Conservation (phyloP, 1,139 yeast species). For the Fermentozyma sake region DNA sequence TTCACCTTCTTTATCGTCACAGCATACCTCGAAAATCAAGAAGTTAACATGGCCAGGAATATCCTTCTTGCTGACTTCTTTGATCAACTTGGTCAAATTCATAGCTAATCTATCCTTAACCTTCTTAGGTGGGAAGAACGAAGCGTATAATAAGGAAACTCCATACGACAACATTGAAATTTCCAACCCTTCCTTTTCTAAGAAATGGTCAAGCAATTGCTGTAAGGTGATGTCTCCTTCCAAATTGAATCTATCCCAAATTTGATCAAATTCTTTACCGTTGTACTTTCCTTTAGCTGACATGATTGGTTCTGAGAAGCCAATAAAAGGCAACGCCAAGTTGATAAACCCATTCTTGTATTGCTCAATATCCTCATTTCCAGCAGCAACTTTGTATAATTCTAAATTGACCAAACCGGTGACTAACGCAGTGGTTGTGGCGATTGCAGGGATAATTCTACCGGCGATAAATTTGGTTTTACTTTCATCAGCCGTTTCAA, state of each 20-base stretch:
- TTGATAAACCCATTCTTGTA: constrained; percentile 93
- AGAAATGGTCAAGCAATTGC: constrained; percentile 71
- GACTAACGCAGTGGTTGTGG: constrained; percentile 95
- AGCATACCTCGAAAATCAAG: constrained; percentile 82
- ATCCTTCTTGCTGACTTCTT: constrained; percentile 78
- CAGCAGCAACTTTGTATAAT: constrained; percentile 82
- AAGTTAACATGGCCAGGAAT: constrained; percentile 71
- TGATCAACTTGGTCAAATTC: constrained; percentile 71
- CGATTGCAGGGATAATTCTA: constrained; percentile 96
- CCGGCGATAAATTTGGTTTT: constrained; percentile 88
- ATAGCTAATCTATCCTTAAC: constrained; percentile 68
- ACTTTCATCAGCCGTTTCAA: constrained; percentile 71
- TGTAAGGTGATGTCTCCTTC: constrained; percentile 74
- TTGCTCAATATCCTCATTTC: constrained; percentile 69
- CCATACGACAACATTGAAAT: constrained; percentile 91
- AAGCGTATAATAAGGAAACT: constrained; percentile 83
- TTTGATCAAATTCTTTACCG: constrained; percentile 73
- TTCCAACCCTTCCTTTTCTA: constrained; percentile 76
- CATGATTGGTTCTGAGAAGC: constrained; percentile 92
- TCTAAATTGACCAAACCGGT: constrained; percentile 94
- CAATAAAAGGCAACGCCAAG: constrained; percentile 93
- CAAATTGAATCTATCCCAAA: constrained; percentile 93
- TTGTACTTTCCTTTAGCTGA: constrained; percentile 82
- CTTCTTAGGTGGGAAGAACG: constrained; percentile 91
- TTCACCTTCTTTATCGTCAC: constrained; percentile 88